Evolutionary conservation across 345 rosid genomes (phyloP), one percentile per base, ranked within the genome.

Genomic region (Boechera retrofracta): DNA sequence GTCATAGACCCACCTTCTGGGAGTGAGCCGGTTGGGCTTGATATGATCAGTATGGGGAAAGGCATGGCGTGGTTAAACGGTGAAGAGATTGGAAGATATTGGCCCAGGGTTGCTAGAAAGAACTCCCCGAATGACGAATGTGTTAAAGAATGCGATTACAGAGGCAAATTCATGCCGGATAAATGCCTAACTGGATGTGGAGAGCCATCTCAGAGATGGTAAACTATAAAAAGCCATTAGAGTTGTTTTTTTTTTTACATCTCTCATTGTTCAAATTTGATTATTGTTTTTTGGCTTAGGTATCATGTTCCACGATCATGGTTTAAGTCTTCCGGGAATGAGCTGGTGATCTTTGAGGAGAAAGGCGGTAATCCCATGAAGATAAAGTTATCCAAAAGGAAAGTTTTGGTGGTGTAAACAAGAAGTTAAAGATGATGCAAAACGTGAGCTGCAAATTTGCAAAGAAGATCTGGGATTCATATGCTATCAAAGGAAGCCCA

Each of bases 61-160:
- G 98, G 98, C 31, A 88, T 87, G 77, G 99, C 96, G 49, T 92
- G 99, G 99, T 81, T 95, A 83, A 91, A 92, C 29, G 99, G 99
- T n/a, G 91, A 95, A 86, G 93, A 88, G 76, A 89, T 95, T 54
- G 99, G 99, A 72, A 92, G 96, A 83, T 95, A 87, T 76, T 95
- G 91, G 91, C 92, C 89, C 3, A 84, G 85, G 77, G 67, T 76
- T 57, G 81, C 89, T 11, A 85, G 85, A 81, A 69, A 79, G 82
- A 86, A 84, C 77, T 79, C 83, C 65, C 51, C 63, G 8, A 79
- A 82, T 53, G 89, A 78, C 13, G 77, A 83, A 11, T 91, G 98
- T n/a, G 87, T 83, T 52, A 56, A 84, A 57, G 87, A 84, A 76
- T 95, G 99, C 28, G 85, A 91, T 61, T 92, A 91, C 79, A 83